Conservation (phyloP, 257 asterid genomes). For the Capsicum rhomboideum region DNA sequence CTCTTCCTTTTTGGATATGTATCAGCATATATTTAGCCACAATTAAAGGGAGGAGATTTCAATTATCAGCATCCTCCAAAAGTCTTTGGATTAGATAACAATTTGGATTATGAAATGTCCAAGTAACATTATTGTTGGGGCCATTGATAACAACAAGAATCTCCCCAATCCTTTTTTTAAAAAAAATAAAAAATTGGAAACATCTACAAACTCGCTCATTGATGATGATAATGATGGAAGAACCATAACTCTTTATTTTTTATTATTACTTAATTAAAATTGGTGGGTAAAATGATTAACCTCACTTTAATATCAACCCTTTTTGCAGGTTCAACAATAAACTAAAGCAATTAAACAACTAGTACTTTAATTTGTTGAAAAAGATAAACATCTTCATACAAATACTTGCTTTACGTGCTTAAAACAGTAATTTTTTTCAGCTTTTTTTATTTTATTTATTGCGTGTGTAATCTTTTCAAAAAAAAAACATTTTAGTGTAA, state of each 20-base stretch:
- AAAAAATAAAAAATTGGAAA: not conserved
- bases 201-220: constrained; percentile 23
- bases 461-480: not conserved
- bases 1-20: not conserved
- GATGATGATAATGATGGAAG: constrained; percentile 35
- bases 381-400: constrained; percentile 1
- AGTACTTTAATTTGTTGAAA: constrained; percentile 12
- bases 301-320: constrained; percentile 24
- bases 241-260: constrained; percentile 8
- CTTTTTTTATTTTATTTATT: not conserved
- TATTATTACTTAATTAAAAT: constrained; percentile 9
- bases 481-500: not conserved
- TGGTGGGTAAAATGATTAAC: constrained; percentile 57
- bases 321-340: constrained; percentile 15
- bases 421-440: not conserved
- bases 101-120: not conserved
- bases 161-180: not conserved
- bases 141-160: not conserved
- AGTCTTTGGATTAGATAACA: constrained; percentile 11
- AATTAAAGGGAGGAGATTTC: constrained; percentile 25
- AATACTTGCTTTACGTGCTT: not conserved
- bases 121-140: constrained; percentile 30
- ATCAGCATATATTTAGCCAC: constrained; percentile 25
- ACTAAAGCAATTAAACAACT: constrained; percentile 15
- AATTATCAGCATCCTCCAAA: constrained; percentile 6